Conservation (phyloP, 2,329 filamentous ascomycete genomes). For the Fusarium succisae region DNA sequence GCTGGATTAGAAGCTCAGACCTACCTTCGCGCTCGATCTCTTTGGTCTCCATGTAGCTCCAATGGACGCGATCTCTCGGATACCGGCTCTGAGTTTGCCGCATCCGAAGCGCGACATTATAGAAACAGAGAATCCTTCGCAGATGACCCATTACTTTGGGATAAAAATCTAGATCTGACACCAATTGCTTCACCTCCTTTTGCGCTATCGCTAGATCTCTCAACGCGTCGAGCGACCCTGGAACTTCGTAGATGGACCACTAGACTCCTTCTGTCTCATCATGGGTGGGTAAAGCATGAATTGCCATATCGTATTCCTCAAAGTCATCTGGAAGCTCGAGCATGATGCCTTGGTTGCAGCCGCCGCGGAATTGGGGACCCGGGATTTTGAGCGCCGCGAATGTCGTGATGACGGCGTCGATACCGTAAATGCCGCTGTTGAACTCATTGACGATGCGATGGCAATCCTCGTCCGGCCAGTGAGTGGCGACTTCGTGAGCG, state of each 20-base stretch:
- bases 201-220: neutral
- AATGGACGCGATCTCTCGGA: neutral
- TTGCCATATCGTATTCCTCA: neutral
- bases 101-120: neutral
- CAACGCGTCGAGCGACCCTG: neutral
- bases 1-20: rapidly evolving
- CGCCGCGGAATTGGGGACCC: neutral
- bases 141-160: neutral
- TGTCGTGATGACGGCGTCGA: neutral
- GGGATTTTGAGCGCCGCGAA: neutral
- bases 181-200: neutral
- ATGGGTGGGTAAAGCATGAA: neutral
- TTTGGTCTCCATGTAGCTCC: neutral
- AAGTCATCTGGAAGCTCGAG: neutral
- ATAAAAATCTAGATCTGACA: rapidly evolving
- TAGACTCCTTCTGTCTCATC: neutral
- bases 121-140: neutral
- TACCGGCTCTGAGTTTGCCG: neutral
- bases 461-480: neutral
- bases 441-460: rapidly evolving
- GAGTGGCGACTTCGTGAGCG: neutral
- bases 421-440: neutral
- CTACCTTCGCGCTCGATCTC: neutral
- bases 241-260: neutral
- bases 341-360: neutral